Evolutionary conservation across 768 basidiomycete genomes (phyloP), one percentile per base, ranked within the genome.

Genomic region (Pulveroboletus frians): DNA sequence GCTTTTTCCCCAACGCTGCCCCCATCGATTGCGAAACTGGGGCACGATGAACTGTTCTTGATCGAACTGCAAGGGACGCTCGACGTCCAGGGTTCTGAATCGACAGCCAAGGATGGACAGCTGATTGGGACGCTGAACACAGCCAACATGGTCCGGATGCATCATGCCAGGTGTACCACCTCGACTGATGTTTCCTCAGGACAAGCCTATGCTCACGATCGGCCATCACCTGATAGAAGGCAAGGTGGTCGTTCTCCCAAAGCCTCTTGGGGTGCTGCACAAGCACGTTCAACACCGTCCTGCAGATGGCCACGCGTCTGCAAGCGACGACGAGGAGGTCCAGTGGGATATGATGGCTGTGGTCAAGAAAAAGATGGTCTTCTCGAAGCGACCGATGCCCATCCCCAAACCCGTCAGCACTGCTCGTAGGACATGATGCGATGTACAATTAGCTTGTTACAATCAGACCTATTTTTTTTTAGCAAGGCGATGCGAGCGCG

Each of bases 141-240:
- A 7, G 84, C 86, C 43, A 77, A 78, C 23, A 74, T 73, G 58
- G 85, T 85, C 58, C 60, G 79, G 70, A 38, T 29, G 1, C 40
- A 27, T 39, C n/a, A 3, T 3, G 13, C n/a, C 38, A 41, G 34
- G n/a, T 18, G 18, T 13, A 4, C 30, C 3, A 13, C 26, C 18
- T 14, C 41, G 27, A 17, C 46, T 53, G 54, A 56, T 13, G 34
- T 26, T 20, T 18, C 21, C n/a, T 29, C 23, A 58, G 89, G 83
- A 79, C 53, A 88, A 84, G 56, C 83, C 89, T 4, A 91, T 83
- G 3, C 75, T 97, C 6, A 67, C 75, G 46, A 87, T 97, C 51
- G 93, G 93, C 11, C 84, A 94, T 67, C 92, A 96, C 60, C 74
- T 93, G 27, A 80, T 97, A 5, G 94, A 97, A 61, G 93, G 93